These are phyloP conservation scores for Candida nanaspora DNA, from an alignment of 805 yeast genomes.

Conservation along the genomic window DNA sequence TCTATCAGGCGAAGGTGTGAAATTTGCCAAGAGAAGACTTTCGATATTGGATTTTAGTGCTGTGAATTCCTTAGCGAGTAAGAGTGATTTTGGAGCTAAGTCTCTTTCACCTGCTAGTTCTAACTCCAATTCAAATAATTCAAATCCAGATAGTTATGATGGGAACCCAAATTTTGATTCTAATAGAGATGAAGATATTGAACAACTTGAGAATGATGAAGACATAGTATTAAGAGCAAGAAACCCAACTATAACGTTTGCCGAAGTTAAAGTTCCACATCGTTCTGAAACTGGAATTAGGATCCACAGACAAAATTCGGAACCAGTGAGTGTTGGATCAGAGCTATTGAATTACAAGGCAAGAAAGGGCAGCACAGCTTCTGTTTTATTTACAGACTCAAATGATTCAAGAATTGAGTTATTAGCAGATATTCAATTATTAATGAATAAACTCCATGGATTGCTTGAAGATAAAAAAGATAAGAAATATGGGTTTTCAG, in stretches of 20 bases:
- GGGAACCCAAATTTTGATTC: no score
- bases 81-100: neutral
- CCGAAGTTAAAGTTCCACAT: neutral
- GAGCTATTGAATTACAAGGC: neutral
- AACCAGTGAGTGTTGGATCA: neutral
- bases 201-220: neutral
- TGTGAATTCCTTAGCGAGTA: no score
- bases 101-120: neutral
- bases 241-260: neutral
- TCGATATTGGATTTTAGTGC: neutral
- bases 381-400: neutral
- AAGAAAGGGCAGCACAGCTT: neutral
- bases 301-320: neutral
- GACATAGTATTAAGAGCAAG: neutral
- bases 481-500: slow-evolving; percentile 35
- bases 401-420: neutral
- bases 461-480: slow-evolving; percentile 5
- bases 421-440: neutral
- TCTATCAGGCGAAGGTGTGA: slow-evolving; percentile 1
- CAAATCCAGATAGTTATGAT: no score
- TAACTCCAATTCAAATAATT: no score
- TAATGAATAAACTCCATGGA: neutral
- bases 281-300: neutral
- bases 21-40: neutral
- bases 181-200: neutral